Evolutionary conservation across 2,329 filamentous ascomycete genomes (phyloP).

Genomic region (Trichoderma atroviride): DNA sequence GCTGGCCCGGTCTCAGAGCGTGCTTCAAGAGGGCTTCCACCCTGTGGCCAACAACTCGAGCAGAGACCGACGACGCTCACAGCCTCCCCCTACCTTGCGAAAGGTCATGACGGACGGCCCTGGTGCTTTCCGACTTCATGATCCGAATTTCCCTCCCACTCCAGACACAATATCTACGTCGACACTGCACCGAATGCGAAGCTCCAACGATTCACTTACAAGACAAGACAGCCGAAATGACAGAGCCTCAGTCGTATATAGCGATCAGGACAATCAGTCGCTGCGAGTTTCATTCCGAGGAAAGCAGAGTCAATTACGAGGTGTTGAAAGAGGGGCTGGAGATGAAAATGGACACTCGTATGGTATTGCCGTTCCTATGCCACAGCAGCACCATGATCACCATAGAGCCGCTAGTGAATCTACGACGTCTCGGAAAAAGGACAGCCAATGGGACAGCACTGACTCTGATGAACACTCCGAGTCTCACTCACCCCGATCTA

Average conservation of each 20-base stretch:
- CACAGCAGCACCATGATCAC: slow-evolving; percentile 36
- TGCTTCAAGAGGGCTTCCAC: slow-evolving; percentile 37
- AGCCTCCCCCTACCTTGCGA: slow-evolving; percentile 41
- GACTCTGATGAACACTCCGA: slow-evolving; percentile 47
- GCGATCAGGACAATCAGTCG: slow-evolving; percentile 9
- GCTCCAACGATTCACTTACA: slow-evolving; percentile 53
- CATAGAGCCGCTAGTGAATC: slow-evolving; percentile 54
- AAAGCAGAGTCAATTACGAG: slow-evolving; percentile 3
- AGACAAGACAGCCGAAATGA: slow-evolving; percentile 40
- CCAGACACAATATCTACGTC: slow-evolving; percentile 63
- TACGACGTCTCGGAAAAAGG: slow-evolving; percentile 44
- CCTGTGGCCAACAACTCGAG: slow-evolving; percentile 37
- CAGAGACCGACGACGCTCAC: slow-evolving; percentile 29
- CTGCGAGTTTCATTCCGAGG: slow-evolving; percentile 29
- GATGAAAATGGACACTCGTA: slow-evolving; percentile 31
- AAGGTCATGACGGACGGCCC: slow-evolving; percentile 53
- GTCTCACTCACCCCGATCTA: slow-evolving; percentile 49
- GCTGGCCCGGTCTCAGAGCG: slow-evolving; percentile 39
- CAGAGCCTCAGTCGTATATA: slow-evolving; percentile 34
- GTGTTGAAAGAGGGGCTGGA: slow-evolving; percentile 23
- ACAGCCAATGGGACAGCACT: slow-evolving; percentile 50
- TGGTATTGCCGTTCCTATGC: slow-evolving; percentile 30
- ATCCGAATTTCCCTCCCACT: slow-evolving; percentile 56
- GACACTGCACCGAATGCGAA: slow-evolving; percentile 54
- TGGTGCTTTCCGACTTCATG: slow-evolving; percentile 45